Base-by-base conservation (phyloP, 2,329 filamentous ascomycete genomes). In the Trichoderma sp. region DNA sequence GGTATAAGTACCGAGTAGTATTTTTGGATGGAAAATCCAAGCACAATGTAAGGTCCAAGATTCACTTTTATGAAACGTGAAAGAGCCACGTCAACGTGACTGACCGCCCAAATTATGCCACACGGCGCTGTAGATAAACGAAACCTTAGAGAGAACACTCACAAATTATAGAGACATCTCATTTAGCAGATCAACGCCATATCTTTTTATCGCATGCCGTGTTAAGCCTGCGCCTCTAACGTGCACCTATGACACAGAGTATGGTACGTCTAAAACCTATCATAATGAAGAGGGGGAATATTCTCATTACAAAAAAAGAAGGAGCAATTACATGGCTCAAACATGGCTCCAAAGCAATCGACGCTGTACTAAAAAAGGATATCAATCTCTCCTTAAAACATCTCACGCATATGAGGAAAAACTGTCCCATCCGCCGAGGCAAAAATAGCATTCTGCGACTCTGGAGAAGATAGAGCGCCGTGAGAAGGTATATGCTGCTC, bases 401-500 rank as follows among this genome's bases (percentile, higher is more conserved):
- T 79, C 47, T 83, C 81, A 57, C 77, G 77, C 15, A 83, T 76
- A 26, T 82, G 80, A 26, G 78, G 72, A 71, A 81, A 83, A 6
- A 82, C 79, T 2, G 80, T 82, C 6, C 77, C 77, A 28, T 80
- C 78, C 5, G 74, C 53, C 9, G 72, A 63, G 13, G 72, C 74
- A 64, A 78, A 81, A 70, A 78, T 72, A 53, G 68, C 65, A 28
- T 68, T 64, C 20, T 73, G 68, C 11, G 77, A 23, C 28, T 78
- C 76, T 3, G 77, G 71, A 15, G 74, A 73, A 28, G 73, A 71
- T 66, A 78, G 72, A 55, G 78, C 76, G 9, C 72, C 39, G n/a
- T 73, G 76, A 12, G 78, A 62, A 43, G 72, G 63, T 3, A 75
- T 74, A 32, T 77, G 76, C 2, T 73, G 67, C 3, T 79, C 78